Evolutionary conservation across 2,329 filamentous ascomycete species (phyloP), one percentile per base, ranked within the genome.

Genomic region (Nemania sp.): DNA sequence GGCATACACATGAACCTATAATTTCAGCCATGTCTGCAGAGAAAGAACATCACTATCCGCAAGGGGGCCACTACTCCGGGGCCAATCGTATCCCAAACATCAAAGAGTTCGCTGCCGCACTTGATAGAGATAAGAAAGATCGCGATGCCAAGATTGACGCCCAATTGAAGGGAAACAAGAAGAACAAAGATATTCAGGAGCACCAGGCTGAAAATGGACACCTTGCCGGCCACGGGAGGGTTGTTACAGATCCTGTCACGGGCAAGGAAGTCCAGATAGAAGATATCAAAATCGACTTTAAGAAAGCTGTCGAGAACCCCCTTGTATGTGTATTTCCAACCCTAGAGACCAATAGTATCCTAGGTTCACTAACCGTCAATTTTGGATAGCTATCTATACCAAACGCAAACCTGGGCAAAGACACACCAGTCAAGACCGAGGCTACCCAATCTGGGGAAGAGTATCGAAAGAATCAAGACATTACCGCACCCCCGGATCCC

Each of bases 401-500:
- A 20, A 98, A 98, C 79, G 92, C 93, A 49, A 98, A 97, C 75
- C 82, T 98, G 2, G 88, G 90, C 70, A 94, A 92, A 77, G 83
- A 88, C 2, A 92, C 93, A 73, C 86, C 92, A 0, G 85, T 93
- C 41, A 88, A 92, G 76, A 93, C 93, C 0, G 88, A 92, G 1
- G 80, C 90, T 0, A 84, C 85, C 0, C 93, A 97, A 78, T 89
- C 90, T 0, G 88, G 90, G 29, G 87, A 91, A 67, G 92, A 97
- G 71, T 98, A 98, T 80, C 92, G 92, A 71, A 78, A 91, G 65
- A 92, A 90, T 10, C 95, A 98, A 80, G 95, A 98, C 80, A 85
- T 97, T 65, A 97, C 93, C 0, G 93, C 95, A 0, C 95, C 95
- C 1, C 95, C 95, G 1, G 94, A 97, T 72, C 95, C 95, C 0